These are phyloP conservation scores for Penicillium italicum DNA, from an alignment of 2,329 filamentous ascomycete genomes.

Conservation along the genomic window DNA sequence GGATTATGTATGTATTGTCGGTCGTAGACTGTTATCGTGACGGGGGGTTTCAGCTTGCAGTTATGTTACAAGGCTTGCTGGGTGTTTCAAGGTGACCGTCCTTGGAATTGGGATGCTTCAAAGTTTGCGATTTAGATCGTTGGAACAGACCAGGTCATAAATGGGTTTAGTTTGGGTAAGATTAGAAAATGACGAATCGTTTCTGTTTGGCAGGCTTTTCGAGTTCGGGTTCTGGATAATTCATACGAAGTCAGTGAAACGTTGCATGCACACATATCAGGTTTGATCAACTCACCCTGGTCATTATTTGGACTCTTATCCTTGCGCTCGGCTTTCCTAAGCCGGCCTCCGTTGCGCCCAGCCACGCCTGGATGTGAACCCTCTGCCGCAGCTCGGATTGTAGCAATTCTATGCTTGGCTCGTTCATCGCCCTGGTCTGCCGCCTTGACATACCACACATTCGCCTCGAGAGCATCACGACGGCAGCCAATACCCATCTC, in stretches of 20 bases:
- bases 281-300: constrained; percentile 8
- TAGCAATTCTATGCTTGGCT: constrained; percentile 78
- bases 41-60: neutral
- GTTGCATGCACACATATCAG: neutral
- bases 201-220: constrained; percentile 23
- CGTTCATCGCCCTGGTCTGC: constrained; percentile 88
- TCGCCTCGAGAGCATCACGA: constrained; percentile 90
- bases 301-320: neutral
- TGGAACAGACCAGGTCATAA: neutral
- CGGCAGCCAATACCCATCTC: constrained; percentile 98
- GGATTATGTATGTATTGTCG: constrained; percentile 6
- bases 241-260: neutral
- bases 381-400: constrained; percentile 77
- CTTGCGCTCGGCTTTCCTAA: constrained; percentile 9
- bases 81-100: neutral
- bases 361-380: constrained; percentile 41
- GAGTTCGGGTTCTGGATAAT: neutral
- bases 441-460: constrained; percentile 96
- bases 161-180: neutral
- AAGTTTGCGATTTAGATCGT: neutral
- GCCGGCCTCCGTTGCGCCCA: constrained; percentile 15
- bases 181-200: constrained; percentile 25
- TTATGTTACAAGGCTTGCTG: neutral
- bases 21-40: neutral
- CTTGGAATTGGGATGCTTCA: neutral